phyloP scores from a whole-genome alignment of 148 eudicot genomes.

The Vaccinium corymbosum region DNA sequence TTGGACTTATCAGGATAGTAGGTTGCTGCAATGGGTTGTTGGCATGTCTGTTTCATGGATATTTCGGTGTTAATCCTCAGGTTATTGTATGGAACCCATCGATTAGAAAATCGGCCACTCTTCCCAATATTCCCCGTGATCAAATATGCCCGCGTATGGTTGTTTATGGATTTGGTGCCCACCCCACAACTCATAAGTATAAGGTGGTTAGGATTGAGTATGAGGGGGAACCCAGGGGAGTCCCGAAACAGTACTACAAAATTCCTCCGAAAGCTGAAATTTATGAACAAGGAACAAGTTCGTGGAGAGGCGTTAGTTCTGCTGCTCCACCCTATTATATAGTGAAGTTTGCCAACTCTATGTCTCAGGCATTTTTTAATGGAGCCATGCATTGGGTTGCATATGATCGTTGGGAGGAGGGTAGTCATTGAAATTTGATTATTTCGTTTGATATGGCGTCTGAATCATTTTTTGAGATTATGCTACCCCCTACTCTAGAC shows the following conservation, averaged over 20 bases:
- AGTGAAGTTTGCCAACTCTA: background rate
- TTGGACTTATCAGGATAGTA: constrained; percentile 27
- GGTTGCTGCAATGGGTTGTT: constrained; percentile 31
- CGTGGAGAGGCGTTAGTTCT: constrained; percentile 18
- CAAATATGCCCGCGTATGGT: background rate
- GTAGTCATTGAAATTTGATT: constrained; percentile 13
- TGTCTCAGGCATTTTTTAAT: constrained; percentile 24
- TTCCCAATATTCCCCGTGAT: background rate
- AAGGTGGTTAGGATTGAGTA: background rate
- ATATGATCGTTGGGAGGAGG: background rate
- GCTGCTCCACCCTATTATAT: background rate
- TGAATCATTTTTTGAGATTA: constrained; percentile 24
- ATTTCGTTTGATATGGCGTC: constrained; percentile 15
- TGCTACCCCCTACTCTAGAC: background rate
- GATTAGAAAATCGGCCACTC: constrained; percentile 5
- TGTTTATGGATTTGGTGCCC: constrained; percentile 27
- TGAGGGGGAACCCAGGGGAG: background rate
- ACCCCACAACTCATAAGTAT: constrained; percentile 6
- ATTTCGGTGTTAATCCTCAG: background rate
- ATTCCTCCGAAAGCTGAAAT: background rate
- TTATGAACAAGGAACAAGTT: constrained; percentile 13
- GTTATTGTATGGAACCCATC: constrained; percentile 33
- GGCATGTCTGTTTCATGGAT: constrained; percentile 21
- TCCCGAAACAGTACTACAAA: background rate
- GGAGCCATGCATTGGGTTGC: constrained; percentile 36